phyloP scores from a whole-genome alignment of 2,329 filamentous ascomycete genomes.

The Stachybotrys chlorohalonatus region DNA sequence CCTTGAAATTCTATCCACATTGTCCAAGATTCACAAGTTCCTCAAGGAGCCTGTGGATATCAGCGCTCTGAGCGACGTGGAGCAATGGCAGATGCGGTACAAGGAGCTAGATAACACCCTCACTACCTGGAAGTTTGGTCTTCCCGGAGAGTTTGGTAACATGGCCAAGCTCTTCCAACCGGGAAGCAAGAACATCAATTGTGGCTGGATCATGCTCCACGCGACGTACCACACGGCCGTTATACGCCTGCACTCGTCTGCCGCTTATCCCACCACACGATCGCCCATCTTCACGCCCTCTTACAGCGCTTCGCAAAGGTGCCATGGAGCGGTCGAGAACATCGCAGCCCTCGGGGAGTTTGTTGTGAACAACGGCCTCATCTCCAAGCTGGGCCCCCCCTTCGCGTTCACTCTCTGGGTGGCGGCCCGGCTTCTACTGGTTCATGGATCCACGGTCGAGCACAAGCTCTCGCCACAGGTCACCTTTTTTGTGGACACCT shows the following conservation, averaged over 20 bases:
- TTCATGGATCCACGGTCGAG: constrained; percentile 85
- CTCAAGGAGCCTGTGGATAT: constrained; percentile 87
- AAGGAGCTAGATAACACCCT: constrained; percentile 75
- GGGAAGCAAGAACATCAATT: constrained; percentile 62
- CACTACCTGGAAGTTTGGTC: constrained; percentile 72
- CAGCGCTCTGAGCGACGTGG: constrained; percentile 71
- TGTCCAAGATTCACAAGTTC: constrained; percentile 82
- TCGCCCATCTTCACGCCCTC: constrained; percentile 86
- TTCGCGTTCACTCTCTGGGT: constrained; percentile 94
- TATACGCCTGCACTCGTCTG: constrained; percentile 84
- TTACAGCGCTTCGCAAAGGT: constrained; percentile 75
- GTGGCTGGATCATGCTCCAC: constrained; percentile 85
- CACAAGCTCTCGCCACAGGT: constrained; percentile 75
- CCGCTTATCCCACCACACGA: constrained; percentile 81
- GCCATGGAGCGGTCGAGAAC: constrained; percentile 73
- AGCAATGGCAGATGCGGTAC: constrained; percentile 82
- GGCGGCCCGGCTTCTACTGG: constrained; percentile 74
- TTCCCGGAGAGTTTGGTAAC: constrained; percentile 78
- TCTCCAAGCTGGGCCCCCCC: constrained; percentile 75
- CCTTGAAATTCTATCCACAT: constrained; percentile 78
- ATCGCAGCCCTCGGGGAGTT: constrained; percentile 72
- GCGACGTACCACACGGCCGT: constrained; percentile 84
- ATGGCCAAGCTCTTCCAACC: constrained; percentile 69
- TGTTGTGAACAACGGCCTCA: constrained; percentile 63
- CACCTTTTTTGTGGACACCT: constrained; percentile 69